Evolutionary conservation across 768 basidiomycete species (phyloP).

Genomic region (Coprinellus micaceus): DNA sequence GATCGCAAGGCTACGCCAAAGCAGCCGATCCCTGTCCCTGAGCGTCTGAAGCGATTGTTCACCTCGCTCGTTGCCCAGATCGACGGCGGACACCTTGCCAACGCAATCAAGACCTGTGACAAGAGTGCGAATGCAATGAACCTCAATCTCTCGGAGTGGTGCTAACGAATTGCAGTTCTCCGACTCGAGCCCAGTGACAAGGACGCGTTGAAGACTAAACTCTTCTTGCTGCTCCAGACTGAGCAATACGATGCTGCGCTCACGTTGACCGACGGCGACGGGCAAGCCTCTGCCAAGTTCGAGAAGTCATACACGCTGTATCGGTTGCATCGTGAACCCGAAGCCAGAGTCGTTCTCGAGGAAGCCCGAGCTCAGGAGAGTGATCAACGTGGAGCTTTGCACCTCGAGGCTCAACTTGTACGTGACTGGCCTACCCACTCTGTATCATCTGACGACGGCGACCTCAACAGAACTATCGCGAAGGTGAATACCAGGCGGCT

Average conservation of each 20-base stretch:
- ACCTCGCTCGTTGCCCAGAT: constrained; percentile 82
- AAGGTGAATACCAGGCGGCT: constrained; percentile 69
- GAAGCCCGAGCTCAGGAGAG: constrained; percentile 42
- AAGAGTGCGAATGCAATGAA: constrained; percentile 57
- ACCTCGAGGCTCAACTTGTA: constrained; percentile 88
- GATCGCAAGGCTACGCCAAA: constrained; percentile 26
- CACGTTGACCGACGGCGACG: constrained; percentile 43
- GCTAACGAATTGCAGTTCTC: constrained; percentile 50
- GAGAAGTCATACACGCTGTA: constrained; percentile 84
- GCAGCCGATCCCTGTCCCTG: constrained; percentile 28
- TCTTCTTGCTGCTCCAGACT: constrained; percentile 85
- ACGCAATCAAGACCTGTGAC: constrained; percentile 89
- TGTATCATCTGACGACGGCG: neutral
- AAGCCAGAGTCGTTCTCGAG: constrained; percentile 54
- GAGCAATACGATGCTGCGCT: constrained; percentile 77
- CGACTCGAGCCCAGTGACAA: constrained; percentile 58
- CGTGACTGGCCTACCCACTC: constrained; percentile 22
- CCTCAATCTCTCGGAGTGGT: constrained; percentile 6
- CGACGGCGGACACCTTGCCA: constrained; percentile 81
- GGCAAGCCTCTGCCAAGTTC: constrained; percentile 39
- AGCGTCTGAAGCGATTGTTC: constrained; percentile 58
- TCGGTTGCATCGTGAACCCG: constrained; percentile 71
- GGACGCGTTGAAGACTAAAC: constrained; percentile 78
- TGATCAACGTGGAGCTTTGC: constrained; percentile 59
- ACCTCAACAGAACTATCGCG: constrained; percentile 63